Evolutionary conservation across 1,284 basidiomycete species (phyloP).

Genomic region (Cryptococcus sp.): DNA sequence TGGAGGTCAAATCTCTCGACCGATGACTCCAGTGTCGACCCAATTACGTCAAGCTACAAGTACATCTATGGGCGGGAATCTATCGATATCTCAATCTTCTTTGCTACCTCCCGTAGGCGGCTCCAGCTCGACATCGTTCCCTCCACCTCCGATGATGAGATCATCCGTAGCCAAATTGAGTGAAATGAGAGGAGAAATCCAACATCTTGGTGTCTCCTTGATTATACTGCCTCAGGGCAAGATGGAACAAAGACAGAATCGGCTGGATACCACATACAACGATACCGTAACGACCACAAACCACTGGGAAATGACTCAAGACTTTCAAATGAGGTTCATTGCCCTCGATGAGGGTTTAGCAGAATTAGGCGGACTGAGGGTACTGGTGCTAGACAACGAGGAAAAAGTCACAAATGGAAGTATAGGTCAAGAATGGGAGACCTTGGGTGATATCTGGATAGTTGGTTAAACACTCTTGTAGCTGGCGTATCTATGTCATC

Average conservation of each 20-base stretch:
- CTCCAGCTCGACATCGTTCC: slow-evolving; percentile 5
- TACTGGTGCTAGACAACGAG: slow-evolving; percentile 22
- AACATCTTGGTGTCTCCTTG: slow-evolving; percentile 24
- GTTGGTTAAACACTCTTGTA: background rate
- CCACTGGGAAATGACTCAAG: slow-evolving; percentile 27
- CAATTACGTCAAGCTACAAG: slow-evolving; percentile 34
- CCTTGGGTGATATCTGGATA: slow-evolving; percentile 29
- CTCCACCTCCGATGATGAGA: background rate
- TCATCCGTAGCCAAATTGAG: background rate
- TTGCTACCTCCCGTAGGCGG: background rate
- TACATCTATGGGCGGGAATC: slow-evolving; percentile 2
- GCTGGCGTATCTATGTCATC: background rate
- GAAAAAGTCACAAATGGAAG: slow-evolving; percentile 1
- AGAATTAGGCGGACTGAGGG: slow-evolving; percentile 33
- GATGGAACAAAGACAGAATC: slow-evolving; percentile 17
- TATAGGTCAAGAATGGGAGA: slow-evolving; percentile 33
- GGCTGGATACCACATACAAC: slow-evolving; percentile 25
- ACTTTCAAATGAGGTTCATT: slow-evolving; percentile 24
- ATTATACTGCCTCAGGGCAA: slow-evolving; percentile 5
- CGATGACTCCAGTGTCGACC: slow-evolving; percentile 32
- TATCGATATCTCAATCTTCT: slow-evolving; percentile 1
- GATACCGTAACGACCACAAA: slow-evolving; percentile 10
- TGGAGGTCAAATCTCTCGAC: slow-evolving; percentile 9
- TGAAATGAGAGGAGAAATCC: slow-evolving; percentile 3
- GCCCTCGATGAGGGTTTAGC: slow-evolving; percentile 30